Evolutionary conservation across 2,329 filamentous ascomycete genomes (phyloP), one percentile per base, ranked within the genome.

Genomic region (Colletotrichum sansevieriae): DNA sequence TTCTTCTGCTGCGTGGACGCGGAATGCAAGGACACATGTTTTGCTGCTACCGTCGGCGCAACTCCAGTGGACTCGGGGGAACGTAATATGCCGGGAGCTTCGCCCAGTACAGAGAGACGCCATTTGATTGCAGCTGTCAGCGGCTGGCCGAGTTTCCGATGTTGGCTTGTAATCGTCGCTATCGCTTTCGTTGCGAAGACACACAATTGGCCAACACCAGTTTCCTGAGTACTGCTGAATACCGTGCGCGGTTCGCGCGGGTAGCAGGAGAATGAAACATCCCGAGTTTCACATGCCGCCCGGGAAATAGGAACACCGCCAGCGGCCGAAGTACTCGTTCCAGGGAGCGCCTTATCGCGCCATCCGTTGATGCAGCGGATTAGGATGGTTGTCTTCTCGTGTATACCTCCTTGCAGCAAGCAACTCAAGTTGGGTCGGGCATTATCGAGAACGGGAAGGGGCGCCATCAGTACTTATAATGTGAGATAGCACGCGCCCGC

Each of bases 361-460:
- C 9, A 49, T 18, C 18, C 20, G 7, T 49, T 10, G 15, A 7
- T 22, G 3, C 43, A n/a, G 43, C 35, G 43, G 43, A 2, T 25
- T 25, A 25, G 25, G 25, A 4, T 22, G 3, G 3, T 12, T 44
- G 41, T 15, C 41, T 44, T 15, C 7, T 44, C n/a, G 20, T 49
- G 18, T 18, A 9, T 18, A 18, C 18, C 18, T 18, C 18, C 18
- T 9, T 25, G 46, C 18, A 25, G 46, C 46, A 49, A 22, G 20
- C 46, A 25, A 25, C 25, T 25, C 25, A 25, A 25, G 25, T 25
- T 25, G 25, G 25, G 25, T 25, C 9, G 13, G 20, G 46, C 4
- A 13, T 65, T 65, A 65, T 65, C 63, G 63, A 65, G 46, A 54
- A 29, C 57, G 56, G 44, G 39, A 46, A n/a, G 35, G 46, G 37